Evolutionary conservation across 129 eudicot species (phyloP), one percentile per base, ranked within the genome.

Genomic region (Gnaphalium uliginosum): DNA sequence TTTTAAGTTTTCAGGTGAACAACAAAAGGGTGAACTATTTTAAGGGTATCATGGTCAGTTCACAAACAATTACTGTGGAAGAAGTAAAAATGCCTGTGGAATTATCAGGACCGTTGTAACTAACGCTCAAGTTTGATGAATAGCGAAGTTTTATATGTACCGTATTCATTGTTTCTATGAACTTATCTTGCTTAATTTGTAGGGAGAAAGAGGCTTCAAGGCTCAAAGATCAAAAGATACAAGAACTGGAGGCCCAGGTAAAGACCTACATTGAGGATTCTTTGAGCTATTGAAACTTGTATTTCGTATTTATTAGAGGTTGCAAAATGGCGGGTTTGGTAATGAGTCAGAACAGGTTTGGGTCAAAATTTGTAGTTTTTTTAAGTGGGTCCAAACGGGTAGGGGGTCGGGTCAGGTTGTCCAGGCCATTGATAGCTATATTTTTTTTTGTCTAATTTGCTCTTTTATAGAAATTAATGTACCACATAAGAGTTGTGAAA

Each of bases 221-320:
- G 71, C 63, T 74, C 50, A 90, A 88, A 84, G 93, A 90, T 48
- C 72, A 77, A n/a, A 90, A 82, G 80, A 90, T 94, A 83, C 86
- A 86, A 59, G 93, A 88, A 66, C 77, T 90, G 73, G 97, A 94
- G 81, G 87, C 87, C 72, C 96, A 94, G 97, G 53, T 46, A 46
- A 18, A 46, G 58, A 65, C 70, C 53, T 33, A 21, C 14, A 21
- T 59, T 24, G 65, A 10, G 13, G 53, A 46, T 46, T 60, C 7
- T 23, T 8, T n/a, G 29, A 46, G 53, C 53, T 46, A 46, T 46
- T 46, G n/a, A 46, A 46, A 46, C n/a, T 14, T 46, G n/a, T 46
- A 46, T 46, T 46, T 46, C n/a, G 1, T 14, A 46, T 11, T 3
- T 46, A 46, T 46, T 46, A 13, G 53, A 46, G 53, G n/a, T 46